Conservation (phyloP, 495 filamentous ascomycete genomes). For the Clohesyomyces aquaticus region DNA sequence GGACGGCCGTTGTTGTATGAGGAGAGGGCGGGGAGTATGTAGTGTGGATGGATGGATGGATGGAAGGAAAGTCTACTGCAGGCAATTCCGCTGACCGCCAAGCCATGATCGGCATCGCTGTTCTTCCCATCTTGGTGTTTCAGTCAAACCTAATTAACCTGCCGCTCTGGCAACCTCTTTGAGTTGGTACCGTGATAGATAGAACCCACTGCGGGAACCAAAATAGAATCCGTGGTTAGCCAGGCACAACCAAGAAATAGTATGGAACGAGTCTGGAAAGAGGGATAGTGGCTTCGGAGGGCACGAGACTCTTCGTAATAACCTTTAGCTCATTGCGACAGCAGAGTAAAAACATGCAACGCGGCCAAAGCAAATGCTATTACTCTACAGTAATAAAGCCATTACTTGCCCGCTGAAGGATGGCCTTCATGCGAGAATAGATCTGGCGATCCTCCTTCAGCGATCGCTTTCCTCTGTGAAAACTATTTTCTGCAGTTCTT, state of each 20-base stretch:
- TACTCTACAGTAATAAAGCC: slow-evolving; percentile 25
- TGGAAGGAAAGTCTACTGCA: too few species aligned
- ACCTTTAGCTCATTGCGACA: slow-evolving; percentile 14
- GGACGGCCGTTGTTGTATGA: too few species aligned
- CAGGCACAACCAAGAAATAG: slow-evolving; percentile 17
- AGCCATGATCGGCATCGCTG: too few species aligned
- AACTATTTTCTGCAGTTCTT: slow-evolving; percentile 47
- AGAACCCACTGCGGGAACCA: slow-evolving; percentile 21
- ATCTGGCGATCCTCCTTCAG: slow-evolving; percentile 39
- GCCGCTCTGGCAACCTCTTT: too few species aligned
- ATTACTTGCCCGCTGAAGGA: slow-evolving; percentile 39
- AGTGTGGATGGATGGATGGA: too few species aligned
- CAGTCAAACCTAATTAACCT: too few species aligned
- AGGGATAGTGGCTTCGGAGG: background rate
- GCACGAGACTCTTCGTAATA: slow-evolving; percentile 2
- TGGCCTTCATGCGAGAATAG: slow-evolving; percentile 39
- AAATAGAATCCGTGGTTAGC: slow-evolving; percentile 16
- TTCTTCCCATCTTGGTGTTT: too few species aligned
- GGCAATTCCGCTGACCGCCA: too few species aligned
- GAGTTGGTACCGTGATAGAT: too few species aligned
- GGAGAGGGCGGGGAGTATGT: too few species aligned
- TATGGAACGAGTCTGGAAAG: slow-evolving; percentile 5
- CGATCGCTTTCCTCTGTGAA: slow-evolving; percentile 47
- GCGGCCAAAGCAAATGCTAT: slow-evolving; percentile 27
- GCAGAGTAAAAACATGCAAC: slow-evolving; percentile 22